Evolutionary conservation across 129 eudicot genomes (phyloP).

Genomic region (Deinandra increscens): DNA sequence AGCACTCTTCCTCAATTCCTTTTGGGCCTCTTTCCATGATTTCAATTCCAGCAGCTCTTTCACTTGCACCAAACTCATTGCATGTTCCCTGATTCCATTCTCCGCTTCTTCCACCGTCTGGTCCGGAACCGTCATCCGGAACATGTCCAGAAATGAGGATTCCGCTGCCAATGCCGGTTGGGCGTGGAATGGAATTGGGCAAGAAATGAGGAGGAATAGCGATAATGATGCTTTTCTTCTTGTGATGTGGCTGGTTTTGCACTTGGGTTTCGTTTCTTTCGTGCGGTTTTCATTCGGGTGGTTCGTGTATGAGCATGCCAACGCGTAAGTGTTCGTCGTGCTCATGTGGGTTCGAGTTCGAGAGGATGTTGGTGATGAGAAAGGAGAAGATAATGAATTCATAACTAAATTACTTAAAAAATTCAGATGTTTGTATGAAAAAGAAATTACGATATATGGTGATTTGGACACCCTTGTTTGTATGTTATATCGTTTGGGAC

Average conservation of each 20-base stretch:
- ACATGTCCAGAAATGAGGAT: conserved; percentile 47
- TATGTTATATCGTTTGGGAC: background rate
- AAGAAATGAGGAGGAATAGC: conserved; percentile 10
- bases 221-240: conserved; percentile 30
- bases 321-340: background rate
- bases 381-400: background rate
- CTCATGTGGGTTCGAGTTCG: conserved; percentile 20
- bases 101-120: conserved; percentile 78
- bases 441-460: background rate
- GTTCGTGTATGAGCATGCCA: conserved; percentile 8
- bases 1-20: conserved; percentile 50
- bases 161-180: conserved; percentile 27
- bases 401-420: background rate
- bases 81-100: conserved; percentile 47
- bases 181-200: conserved; percentile 19
- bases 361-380: conserved; percentile 3
- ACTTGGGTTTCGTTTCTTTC: background rate
- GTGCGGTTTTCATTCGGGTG: background rate
- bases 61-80: conserved; percentile 47
- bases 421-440: background rate
- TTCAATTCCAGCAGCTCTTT: conserved; percentile 51
- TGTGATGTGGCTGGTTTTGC: conserved; percentile 8
- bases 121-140: conserved; percentile 68
- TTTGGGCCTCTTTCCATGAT: conserved; percentile 78
- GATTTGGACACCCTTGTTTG: conserved; percentile 17